These are phyloP conservation scores for Mycena rebaudengoi DNA, from an alignment of 768 basidiomycete species.

Conservation along the genomic window DNA sequence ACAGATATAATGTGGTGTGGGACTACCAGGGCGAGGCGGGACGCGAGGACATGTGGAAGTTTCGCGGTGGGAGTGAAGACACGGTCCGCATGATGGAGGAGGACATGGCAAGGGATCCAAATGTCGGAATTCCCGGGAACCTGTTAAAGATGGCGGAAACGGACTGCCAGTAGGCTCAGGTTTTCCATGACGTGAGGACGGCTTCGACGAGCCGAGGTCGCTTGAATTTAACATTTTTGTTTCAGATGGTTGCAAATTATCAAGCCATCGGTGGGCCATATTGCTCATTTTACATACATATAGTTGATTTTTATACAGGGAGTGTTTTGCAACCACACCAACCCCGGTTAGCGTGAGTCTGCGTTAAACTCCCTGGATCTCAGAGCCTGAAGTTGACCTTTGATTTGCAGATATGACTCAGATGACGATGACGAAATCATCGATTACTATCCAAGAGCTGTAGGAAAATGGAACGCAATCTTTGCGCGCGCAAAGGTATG, in stretches of 20 bases:
- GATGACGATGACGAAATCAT: constrained; percentile 3
- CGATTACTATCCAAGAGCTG: neutral
- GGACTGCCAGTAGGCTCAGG: constrained; percentile 5
- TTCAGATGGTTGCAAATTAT: constrained; percentile 15
- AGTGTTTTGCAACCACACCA: constrained; percentile 3
- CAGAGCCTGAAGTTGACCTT: neutral
- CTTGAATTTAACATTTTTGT: neutral
- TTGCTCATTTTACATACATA: neutral
- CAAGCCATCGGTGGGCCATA: neutral
- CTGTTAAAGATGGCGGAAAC: constrained; percentile 17
- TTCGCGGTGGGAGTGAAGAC: constrained; percentile 1
- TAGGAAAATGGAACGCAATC: constrained; percentile 15
- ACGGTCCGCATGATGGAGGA: constrained; percentile 14
- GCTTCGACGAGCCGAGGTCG: neutral
- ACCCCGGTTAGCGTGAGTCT: constrained; percentile 6
- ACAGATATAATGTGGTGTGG: constrained; percentile 11
- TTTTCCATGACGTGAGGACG: constrained; percentile 8
- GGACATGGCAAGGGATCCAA: constrained; percentile 17
- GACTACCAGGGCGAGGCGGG: constrained; percentile 14
- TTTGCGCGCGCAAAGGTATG: constrained; percentile 9
- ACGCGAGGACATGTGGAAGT: constrained; percentile 15
- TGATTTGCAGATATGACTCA: neutral
- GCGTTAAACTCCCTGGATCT: neutral
- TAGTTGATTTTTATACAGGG: neutral
- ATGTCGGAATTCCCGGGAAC: constrained; percentile 3